Evolutionary conservation across 176 grass and related monocot genomes (phyloP).

Genomic region (Urochloa ruziziensis): DNA sequence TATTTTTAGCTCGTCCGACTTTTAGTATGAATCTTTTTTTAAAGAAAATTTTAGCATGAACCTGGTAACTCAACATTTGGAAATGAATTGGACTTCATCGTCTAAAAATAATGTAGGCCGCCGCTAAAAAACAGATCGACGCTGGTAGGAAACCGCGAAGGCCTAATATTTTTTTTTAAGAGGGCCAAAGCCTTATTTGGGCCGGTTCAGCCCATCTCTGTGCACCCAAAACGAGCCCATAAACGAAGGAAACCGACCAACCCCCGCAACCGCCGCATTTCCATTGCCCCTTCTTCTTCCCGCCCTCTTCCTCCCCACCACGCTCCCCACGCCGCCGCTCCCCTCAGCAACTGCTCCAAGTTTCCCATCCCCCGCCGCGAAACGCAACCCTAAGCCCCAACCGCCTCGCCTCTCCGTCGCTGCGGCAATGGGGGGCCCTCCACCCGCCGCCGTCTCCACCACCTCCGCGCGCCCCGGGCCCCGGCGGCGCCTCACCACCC

Average conservation of each 20-base stretch:
- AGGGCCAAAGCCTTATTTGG: background rate
- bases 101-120: too few species aligned
- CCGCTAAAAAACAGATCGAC: too few species aligned
- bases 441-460: background rate
- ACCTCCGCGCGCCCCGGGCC: background rate
- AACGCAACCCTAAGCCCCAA: background rate
- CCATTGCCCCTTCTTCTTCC: constrained; percentile 13
- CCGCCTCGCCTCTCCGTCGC: background rate
- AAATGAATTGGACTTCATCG: too few species aligned
- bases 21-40: too few species aligned
- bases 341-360: background rate
- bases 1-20: too few species aligned
- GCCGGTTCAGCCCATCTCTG: background rate
- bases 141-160: background rate
- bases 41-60: too few species aligned
- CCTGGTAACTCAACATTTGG: too few species aligned
- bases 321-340: background rate
- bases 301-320: background rate
- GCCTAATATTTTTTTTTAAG: background rate
- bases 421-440: constrained; percentile 5
- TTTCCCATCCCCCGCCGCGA: background rate
- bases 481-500: constrained; percentile 1
- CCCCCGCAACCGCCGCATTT: background rate
- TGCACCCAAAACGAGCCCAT: background rate
- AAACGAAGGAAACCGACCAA: background rate